Base-by-base conservation (phyloP, 2,329 filamentous ascomycete species). In the Rutstroemia sp. region DNA sequence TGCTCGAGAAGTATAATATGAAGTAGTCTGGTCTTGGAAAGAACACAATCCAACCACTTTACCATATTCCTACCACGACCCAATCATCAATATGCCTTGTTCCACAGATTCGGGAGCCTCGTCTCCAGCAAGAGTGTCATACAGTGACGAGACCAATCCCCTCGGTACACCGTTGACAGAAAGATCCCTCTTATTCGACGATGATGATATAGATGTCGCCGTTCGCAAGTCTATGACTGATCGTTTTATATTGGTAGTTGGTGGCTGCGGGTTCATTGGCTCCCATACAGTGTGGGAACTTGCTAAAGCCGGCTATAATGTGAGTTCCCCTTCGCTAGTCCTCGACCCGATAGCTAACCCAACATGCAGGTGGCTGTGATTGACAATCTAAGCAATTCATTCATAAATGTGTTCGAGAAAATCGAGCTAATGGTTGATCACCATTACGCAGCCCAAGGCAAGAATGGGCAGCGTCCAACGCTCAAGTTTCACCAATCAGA, bases 271-370 rank as follows among this genome's bases (percentile, higher is more conserved):
- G 1, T 77, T 75, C 61, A 78, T 78, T 47, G 76, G 76, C 25
- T 76, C 73, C n/a, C 76, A 78, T 64, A 78, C 76, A 5, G 71
- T 73, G 9, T 70, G 76, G 25, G 75, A 78, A 61, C 65, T 78
- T 45, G 70, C 77, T 49, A 76, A 77, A 56, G 74, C 72, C 52
- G 73, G 75, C 48, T 73, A 76, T 63, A 76, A 74, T 60, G 63
- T 64, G 60, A 44, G 53, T 39, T 39, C 34, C 17, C 16, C 21
- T 21, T 36, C 27, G 27, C 10, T 42, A 21, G n/a, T n/a, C 9
- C 8, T 34, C 30, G 30, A 34, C 14, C 25, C 8, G 39, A 30
- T 54, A 48, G 34, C 52, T 54, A 54, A 54, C 23, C 47, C 19
- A 54, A 9, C 40, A 12, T 40, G 23, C 12, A 64, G 63, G 76